A percentile compares a stretch with the other conserved stretches of the same genome.
phyloP scores from a whole-genome alignment of 306 rosid genomes.

The Acacia acuminata region DNA sequence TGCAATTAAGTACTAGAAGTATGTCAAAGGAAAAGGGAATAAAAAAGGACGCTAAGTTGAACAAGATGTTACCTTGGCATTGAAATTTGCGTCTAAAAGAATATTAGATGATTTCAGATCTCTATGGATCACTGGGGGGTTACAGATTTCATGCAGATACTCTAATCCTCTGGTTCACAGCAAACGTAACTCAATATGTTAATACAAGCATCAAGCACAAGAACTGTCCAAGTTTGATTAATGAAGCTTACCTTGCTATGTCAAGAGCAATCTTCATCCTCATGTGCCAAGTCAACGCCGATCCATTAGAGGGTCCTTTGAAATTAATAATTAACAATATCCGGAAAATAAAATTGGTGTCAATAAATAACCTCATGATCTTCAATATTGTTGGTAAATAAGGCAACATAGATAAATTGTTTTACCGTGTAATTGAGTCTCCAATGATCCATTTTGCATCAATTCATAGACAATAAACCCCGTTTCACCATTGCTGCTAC shows the following conservation, averaged over 20 bases:
- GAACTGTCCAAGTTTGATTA: conserved; percentile 19
- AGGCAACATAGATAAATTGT: conserved; percentile 5
- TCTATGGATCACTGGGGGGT: conserved; percentile 91
- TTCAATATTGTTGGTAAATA: not conserved
- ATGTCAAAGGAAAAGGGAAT: not conserved
- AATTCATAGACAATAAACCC: conserved; percentile 82
- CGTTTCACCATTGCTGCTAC: conserved; percentile 56
- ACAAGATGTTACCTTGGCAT: conserved; percentile 74
- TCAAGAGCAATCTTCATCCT: conserved; percentile 96
- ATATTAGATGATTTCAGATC: conserved; percentile 99
- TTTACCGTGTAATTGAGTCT: conserved; percentile 90
- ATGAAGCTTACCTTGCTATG: conserved; percentile 72
- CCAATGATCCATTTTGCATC: conserved; percentile 95
- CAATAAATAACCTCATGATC: not conserved
- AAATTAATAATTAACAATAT: conserved; percentile 17
- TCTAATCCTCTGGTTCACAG: conserved; percentile 85
- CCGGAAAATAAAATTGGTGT: conserved; percentile 15
- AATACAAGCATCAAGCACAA: conserved; percentile 13
- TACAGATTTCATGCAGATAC: conserved; percentile 91
- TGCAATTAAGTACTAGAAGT: conserved; percentile 17
- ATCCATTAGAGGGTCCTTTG: conserved; percentile 88
- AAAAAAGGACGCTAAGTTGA: not conserved
- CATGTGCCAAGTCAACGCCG: conserved; percentile 84
- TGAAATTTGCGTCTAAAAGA: conserved; percentile 93
- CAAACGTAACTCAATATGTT: conserved; percentile 32